Evolutionary conservation across 192 early-diverging fungal species (phyloP).

Genomic region (Phycomyces blakesleeanus): DNA sequence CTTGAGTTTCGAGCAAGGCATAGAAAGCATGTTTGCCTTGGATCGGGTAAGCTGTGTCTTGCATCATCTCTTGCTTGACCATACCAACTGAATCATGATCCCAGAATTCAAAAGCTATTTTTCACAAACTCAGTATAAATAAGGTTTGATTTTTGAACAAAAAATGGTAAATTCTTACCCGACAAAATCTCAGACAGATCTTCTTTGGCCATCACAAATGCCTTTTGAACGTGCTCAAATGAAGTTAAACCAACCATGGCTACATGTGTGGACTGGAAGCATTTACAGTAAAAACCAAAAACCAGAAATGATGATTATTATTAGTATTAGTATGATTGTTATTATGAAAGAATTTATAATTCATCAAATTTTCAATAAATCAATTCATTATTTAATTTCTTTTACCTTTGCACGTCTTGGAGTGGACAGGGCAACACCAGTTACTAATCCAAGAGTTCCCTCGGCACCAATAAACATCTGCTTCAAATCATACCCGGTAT

Average conservation of each 20-base stretch:
- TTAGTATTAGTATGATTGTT: too few species aligned
- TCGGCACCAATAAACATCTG: conserved; percentile 98
- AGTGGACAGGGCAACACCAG: conserved; percentile 82
- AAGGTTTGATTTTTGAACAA: not conserved
- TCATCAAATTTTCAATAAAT: not conserved
- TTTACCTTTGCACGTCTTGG: conserved; percentile 63
- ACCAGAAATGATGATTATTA: too few species aligned
- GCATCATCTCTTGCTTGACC: conserved; percentile 64
- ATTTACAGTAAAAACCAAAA: conserved; percentile 36
- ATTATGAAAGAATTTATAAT: too few species aligned
- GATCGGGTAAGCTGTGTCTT: conserved; percentile 59
- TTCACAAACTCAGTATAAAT: not conserved
- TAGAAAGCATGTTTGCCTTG: conserved; percentile 68
- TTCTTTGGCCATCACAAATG: conserved; percentile 71
- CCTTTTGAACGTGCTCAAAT: conserved; percentile 74
- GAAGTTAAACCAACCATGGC: conserved; percentile 73
- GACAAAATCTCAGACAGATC: conserved; percentile 89
- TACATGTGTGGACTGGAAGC: conserved; percentile 53
- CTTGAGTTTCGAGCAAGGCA: conserved; percentile 88
- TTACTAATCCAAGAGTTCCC: conserved; percentile 92
- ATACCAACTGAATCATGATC: conserved; percentile 69
- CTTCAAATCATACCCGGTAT: conserved; percentile 96
- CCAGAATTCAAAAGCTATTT: conserved; percentile 94
- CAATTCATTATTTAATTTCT: not conserved
- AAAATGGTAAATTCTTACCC: conserved; percentile 16